phyloP scores from a whole-genome alignment of 75 land plant species.

The Sequoia sempervirens region DNA sequence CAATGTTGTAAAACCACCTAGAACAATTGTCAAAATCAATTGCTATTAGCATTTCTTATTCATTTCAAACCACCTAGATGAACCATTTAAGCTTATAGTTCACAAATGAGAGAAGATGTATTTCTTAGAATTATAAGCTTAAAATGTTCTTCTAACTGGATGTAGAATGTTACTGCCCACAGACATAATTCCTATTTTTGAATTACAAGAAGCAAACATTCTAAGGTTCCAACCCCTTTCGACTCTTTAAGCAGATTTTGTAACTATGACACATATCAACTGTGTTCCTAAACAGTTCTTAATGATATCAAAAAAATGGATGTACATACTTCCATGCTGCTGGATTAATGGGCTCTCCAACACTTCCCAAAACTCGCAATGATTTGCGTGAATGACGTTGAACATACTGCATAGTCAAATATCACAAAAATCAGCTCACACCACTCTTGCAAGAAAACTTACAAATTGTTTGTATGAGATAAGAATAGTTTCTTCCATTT shows the following conservation, averaged over 20 bases:
- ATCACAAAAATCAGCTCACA: background rate
- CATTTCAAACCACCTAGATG: too few species aligned
- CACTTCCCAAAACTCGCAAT: conserved; percentile 90
- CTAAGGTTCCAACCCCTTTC: background rate
- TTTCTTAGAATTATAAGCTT: background rate
- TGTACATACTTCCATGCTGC: conserved; percentile 85
- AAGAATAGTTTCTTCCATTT: background rate
- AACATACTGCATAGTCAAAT: conserved; percentile 58
- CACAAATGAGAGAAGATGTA: background rate
- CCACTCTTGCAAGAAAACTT: background rate
- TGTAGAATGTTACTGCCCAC: background rate
- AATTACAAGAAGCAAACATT: background rate
- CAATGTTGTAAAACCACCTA: conserved; percentile 93
- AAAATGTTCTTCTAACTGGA: background rate
- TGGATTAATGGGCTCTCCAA: conserved; percentile 98
- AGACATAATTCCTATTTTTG: background rate
- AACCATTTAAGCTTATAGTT: too few species aligned
- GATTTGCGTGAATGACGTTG: conserved; percentile 86
- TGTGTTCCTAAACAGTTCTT: background rate
- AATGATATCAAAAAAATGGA: background rate
- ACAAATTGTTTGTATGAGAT: background rate
- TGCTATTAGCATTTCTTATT: background rate
- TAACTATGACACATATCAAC: background rate
- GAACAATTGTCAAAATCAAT: background rate
- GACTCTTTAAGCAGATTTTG: background rate